Conservation (phyloP, 768 basidiomycete genomes). For the Lentinula aciculospora region DNA sequence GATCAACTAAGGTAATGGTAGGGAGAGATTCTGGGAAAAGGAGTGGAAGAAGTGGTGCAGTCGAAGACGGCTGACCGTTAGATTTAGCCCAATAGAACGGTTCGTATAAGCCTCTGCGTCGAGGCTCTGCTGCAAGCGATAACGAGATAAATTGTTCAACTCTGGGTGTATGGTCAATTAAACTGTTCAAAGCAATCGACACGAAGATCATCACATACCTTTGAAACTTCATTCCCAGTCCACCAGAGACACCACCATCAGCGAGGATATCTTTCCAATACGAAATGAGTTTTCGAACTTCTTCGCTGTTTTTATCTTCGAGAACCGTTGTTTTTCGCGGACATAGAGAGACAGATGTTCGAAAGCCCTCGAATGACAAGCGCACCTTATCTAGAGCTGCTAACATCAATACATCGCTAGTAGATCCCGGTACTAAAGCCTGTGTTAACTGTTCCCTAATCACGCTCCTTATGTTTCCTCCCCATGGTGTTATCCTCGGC, state of each 20-base stretch:
- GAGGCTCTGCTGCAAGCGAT: conserved; percentile 70
- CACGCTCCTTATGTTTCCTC: conserved; percentile 47
- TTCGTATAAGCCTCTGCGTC: conserved; percentile 69
- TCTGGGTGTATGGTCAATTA: conserved; percentile 24
- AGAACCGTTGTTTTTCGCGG: conserved; percentile 32
- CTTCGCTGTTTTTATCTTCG: conserved; percentile 31
- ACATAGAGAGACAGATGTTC: conserved; percentile 46
- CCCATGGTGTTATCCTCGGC: conserved; percentile 62
- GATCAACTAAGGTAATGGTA: conserved; percentile 60
- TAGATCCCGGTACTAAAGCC: conserved; percentile 29
- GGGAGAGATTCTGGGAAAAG: conserved; percentile 76
- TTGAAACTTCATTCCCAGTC: conserved; percentile 52
- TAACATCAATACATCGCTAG: conserved; percentile 38
- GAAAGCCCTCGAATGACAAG: conserved; percentile 46
- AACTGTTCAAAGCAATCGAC: conserved; percentile 5
- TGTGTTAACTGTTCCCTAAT: conserved; percentile 42
- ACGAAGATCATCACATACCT: conserved; percentile 40
- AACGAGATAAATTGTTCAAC: conserved; percentile 76
- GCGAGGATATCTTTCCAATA: conserved; percentile 52
- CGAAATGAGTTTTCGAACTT: conserved; percentile 41
- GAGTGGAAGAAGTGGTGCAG: conserved; percentile 54
- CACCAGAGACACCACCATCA: conserved; percentile 30
- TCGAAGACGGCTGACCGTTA: conserved; percentile 27
- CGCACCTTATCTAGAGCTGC: conserved; percentile 34
- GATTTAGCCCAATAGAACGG: conserved; percentile 64